These are phyloP conservation scores for Trichoderma asperellum DNA, from an alignment of 2,329 filamentous ascomycete species.

Conservation along the genomic window DNA sequence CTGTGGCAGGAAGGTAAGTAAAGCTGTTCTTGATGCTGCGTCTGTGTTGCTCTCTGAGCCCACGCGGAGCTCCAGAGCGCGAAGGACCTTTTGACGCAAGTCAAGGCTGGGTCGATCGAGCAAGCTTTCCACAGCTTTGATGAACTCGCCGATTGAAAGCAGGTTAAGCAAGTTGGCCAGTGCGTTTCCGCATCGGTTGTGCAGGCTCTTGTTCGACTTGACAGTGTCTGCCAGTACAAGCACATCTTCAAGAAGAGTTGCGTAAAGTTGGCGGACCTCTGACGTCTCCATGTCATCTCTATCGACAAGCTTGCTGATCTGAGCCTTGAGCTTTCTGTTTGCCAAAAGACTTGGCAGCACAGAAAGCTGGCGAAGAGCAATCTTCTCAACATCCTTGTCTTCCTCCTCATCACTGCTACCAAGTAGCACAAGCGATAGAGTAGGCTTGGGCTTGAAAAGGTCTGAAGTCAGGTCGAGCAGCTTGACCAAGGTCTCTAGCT, in stretches of 20 bases:
- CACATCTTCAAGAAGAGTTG: conserved; percentile 67
- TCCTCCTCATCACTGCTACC: conserved; percentile 55
- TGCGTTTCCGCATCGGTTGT: conserved; percentile 67
- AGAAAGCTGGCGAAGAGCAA: conserved; percentile 59
- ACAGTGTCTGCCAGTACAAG: conserved; percentile 68
- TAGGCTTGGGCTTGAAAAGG: conserved; percentile 73
- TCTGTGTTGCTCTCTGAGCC: conserved; percentile 73
- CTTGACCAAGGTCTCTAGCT: conserved; percentile 77
- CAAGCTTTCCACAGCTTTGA: conserved; percentile 82
- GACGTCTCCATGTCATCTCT: conserved; percentile 67
- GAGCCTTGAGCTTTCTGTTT: conserved; percentile 59
- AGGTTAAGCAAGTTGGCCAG: conserved; percentile 82
- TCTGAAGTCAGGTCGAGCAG: conserved; percentile 77
- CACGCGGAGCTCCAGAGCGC: conserved; percentile 79
- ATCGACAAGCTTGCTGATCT: conserved; percentile 61
- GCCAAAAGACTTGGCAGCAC: conserved; percentile 62
- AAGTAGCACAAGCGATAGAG: conserved; percentile 72
- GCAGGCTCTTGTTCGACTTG: conserved; percentile 59
- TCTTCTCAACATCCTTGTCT: conserved; percentile 53
- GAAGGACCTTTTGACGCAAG: conserved; percentile 77
- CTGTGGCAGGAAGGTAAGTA: conserved; percentile 79
- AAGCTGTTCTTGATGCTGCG: conserved; percentile 65
- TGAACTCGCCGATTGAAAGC: conserved; percentile 83
- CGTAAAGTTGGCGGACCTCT: conserved; percentile 71
- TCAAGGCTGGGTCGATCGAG: conserved; percentile 76